Base-by-base conservation (phyloP, 805 yeast genomes). In the Nakazawaea holstii region DNA sequence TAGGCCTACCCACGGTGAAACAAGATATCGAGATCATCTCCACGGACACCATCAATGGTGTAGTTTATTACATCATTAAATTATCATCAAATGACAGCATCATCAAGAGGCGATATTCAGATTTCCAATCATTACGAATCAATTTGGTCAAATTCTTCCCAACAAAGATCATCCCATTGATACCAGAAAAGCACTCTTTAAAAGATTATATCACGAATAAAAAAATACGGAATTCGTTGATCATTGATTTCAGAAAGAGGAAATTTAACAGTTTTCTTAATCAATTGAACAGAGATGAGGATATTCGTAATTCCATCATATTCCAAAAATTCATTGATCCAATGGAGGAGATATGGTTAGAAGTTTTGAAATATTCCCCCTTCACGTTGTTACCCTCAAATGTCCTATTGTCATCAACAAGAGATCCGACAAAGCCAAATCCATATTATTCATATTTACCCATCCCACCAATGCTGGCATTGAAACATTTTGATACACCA, bases 161-260 rank as follows among this genome's bases (percentile, higher is more conserved):
- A 4, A 80, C 95, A 5, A 66, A 87, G n/a, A 77, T 94, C 9
- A 80, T 94, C 8, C 98, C 99, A 3, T 97, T 97, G 0, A 88
- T 94, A n/a, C 99, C 99, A 0, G 86, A 84, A 60, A 87, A 86
- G 58, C 94, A 86, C 52, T 72, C 82, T 2, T 53, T 79, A 13
- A 65, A 76, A 39, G 64, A 70, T 26, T 71, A 67, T 49, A 54
- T 72, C 41, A 55, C 67, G 44, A 65, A 57, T 46, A 49, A 65
- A 43, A 62, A 65, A 41, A 46, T 61, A 7, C 55, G 57, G 40
- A 62, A 70, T 40, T 52, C 58, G 35, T 51, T 64, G 15, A 49
- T 67, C 15, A 72, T 78, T n/a, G 76, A 74, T 50, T 67, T 73
- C 58, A 66, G 84, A 45, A 72, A 68, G 35, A 60, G 82, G 43